Base-by-base conservation (phyloP, 148 eudicot species). In the Nepenthes mirabilis region DNA sequence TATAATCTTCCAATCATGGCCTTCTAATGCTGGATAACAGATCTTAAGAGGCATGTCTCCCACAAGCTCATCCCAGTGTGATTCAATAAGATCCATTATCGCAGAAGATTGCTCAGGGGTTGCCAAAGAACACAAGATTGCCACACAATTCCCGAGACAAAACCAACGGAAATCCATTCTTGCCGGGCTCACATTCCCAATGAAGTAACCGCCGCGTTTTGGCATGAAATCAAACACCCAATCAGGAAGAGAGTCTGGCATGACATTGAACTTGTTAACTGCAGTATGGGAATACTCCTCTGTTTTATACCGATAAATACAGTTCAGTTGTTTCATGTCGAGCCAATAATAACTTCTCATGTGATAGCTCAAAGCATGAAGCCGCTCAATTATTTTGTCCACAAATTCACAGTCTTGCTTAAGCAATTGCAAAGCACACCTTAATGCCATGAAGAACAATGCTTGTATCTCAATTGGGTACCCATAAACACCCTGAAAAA, bases 141-240 rank as follows among this genome's bases (percentile, higher is more conserved):
- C 87, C 14, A 86, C 70, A 59, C 96, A 89, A 34, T 89, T 89
- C 1, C 96, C 96, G 37, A 89, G 74, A 58, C 96, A 89, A 71
- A 89, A 86, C 94, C 94, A 86, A 32, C 94, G 78, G 62, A 86
- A 83, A 69, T 86, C 94, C 94, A 86, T 83, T 56, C 68, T 72
- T 1, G 93, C 90, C n/a, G 90, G 96, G 68, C 96, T 83, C 13
- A 86, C 93, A 56, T 89, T 89, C 58, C 96, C 96, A 3, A 81
- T 69, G 54, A 89, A 88, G 77, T 88, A 88, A 57, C 96, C 96
- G 0, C 93, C 96, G 37, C 76, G 78, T 13, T 14, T 58, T 34
- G 93, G 96, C 87, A 89, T 83, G 79, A 89, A 89, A 73, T 89
- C 96, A 37, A 89, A 89, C 2, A 85, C 90, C 96, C 96, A 85